Base-by-base conservation (phyloP, 495 filamentous ascomycete genomes). In the Penicillium daleae region DNA sequence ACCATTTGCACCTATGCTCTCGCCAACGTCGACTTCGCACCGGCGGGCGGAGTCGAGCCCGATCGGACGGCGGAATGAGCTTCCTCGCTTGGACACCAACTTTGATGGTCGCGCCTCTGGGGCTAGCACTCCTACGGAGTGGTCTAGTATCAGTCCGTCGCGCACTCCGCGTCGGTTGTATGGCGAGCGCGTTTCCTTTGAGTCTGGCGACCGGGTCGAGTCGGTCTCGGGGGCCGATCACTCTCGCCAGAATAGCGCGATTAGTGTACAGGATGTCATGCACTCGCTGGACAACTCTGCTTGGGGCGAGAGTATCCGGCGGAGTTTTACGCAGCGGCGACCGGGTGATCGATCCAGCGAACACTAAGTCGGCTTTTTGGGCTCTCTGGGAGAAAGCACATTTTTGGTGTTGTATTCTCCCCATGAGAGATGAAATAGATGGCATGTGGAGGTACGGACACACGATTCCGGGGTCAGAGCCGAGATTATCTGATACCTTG, bases 251-350 rank as follows among this genome's bases (percentile, higher is more conserved):
- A 76, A 87, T 62, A 94, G 90, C 70, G 79, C 84, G 29, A 90
- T 94, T 59, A 91, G 87, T 62, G 87, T 89, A 52, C 84, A 88
- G 50, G 89, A 93, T 70, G 89, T 95, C 61, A 85, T 93, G 76
- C 84, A 90, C 57, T 87, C 92, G 68, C 80, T 97, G 29, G 90
- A 91, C 65, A 88, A 92, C 64, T 95, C 92, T 40, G 91, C 89
- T 21, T 97, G 93, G 93, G 91, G 93, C 55, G 89, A 93, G 76
- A 96, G 92, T 80, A 91, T 97, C 53, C 83, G 92, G 61, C 85
- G 92, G 58, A 96, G 92, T 76, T 92, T 95, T 63, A 96, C 92
- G 52, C 84, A 87, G 77, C 86, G 88, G 65, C 85, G 86, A 67
- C 80, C 80, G 17, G 81, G 74, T 57, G 68, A 70, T 59, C 61